phyloP scores from a whole-genome alignment of 805 yeast species.

The Scheffersomyces spartinae region DNA sequence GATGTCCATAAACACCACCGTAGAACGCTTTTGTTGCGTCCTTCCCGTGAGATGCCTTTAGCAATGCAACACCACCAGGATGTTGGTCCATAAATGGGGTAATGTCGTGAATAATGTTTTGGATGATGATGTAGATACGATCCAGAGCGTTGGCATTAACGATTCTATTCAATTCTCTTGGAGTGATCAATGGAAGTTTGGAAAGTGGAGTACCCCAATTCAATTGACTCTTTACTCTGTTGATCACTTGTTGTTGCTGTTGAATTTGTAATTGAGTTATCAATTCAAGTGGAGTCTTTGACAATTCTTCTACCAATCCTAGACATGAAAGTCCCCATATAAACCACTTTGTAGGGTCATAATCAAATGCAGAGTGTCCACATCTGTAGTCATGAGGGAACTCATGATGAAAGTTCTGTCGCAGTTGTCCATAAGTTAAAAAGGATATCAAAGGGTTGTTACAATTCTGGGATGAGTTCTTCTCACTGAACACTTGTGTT shows the following conservation, averaged over 20 bases:
- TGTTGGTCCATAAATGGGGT: slow-evolving; percentile 85
- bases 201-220: slow-evolving; percentile 95
- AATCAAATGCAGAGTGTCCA: slow-evolving; percentile 58
- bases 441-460: slow-evolving; percentile 42
- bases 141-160: slow-evolving; percentile 28
- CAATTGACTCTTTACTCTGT: slow-evolving; percentile 61
- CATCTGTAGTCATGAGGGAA: slow-evolving; percentile 85
- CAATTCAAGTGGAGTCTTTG: slow-evolving; percentile 55
- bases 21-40: slow-evolving; percentile 92
- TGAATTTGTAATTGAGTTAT: slow-evolving; percentile 43
- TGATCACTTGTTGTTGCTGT: slow-evolving; percentile 74
- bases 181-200: slow-evolving; percentile 57
- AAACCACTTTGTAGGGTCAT: slow-evolving; percentile 82
- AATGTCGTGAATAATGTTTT: slow-evolving; percentile 88
- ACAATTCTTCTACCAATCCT: slow-evolving; percentile 49
- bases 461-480: slow-evolving; percentile 65
- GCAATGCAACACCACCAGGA: slow-evolving; percentile 83
- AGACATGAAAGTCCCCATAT: slow-evolving; percentile 39
- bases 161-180: slow-evolving; percentile 32
- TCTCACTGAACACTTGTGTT: slow-evolving; percentile 34
- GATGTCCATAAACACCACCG: slow-evolving; percentile 90
- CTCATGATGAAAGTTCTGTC: slow-evolving; percentile 91
- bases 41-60: slow-evolving; percentile 74
- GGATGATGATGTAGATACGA: slow-evolving; percentile 65
- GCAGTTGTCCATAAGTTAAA: slow-evolving; percentile 81